phyloP scores from a whole-genome alignment of 352 stramenopile species.

The Discostella stelligera region DNA sequence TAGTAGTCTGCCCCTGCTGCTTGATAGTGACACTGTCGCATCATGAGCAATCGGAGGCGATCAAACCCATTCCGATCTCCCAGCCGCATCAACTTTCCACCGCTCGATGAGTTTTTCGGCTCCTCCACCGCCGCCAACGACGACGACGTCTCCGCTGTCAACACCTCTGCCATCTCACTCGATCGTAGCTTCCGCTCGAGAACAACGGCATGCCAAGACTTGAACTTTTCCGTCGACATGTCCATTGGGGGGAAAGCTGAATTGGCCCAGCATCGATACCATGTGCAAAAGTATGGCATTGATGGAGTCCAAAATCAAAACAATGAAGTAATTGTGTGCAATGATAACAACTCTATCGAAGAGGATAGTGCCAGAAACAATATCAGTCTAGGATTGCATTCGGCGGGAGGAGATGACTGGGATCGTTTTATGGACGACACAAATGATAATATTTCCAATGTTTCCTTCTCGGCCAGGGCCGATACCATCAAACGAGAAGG shows the following conservation, averaged over 20 bases:
- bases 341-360: background rate
- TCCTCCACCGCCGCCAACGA: background rate
- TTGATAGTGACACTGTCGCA: background rate
- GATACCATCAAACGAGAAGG: background rate
- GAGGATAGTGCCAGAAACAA: background rate
- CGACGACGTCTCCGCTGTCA: background rate
- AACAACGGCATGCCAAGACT: constrained; percentile 26
- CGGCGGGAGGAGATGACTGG: constrained; percentile 32
- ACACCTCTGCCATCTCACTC: constrained; percentile 18
- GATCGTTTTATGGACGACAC: constrained; percentile 47
- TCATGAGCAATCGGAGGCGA: constrained; percentile 25
- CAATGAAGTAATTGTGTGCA: background rate
- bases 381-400: background rate
- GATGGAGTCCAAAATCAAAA: constrained; percentile 12
- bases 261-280: constrained; percentile 37
- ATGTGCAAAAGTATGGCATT: constrained; percentile 39
- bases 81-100: constrained; percentile 29
- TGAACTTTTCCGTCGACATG: constrained; percentile 48
- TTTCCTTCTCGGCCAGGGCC: constrained; percentile 29
- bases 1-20: too few relatives aligned
- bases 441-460: constrained; percentile 27
- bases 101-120: constrained; percentile 34
- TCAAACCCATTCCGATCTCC: constrained; percentile 29
- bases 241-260: constrained; percentile 42
- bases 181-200: constrained; percentile 20